Conservation (phyloP, 352 stramenopile genomes). For the Pythium biforme region DNA sequence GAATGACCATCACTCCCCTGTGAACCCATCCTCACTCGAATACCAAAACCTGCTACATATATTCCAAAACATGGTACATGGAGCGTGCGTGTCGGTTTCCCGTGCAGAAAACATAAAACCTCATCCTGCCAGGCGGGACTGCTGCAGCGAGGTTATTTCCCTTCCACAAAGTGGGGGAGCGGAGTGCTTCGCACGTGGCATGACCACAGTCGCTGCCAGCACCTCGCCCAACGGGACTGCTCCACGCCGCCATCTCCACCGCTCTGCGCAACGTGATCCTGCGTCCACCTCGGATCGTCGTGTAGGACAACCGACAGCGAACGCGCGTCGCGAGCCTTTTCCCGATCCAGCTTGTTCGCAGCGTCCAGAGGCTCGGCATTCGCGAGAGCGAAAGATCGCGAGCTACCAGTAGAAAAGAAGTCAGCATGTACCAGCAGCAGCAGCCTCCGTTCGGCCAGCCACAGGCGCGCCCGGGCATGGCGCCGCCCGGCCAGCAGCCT, state of each 20-base stretch:
- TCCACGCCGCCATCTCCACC: neutral
- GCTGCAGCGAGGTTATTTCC: constrained; percentile 10
- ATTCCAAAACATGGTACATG: constrained; percentile 8
- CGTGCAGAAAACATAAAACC: constrained; percentile 4
- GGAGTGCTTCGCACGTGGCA: constrained; percentile 19
- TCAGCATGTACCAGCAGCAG: constrained; percentile 25
- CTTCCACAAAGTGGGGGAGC: neutral
- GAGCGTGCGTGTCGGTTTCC: constrained; percentile 3
- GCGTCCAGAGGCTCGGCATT: too few species aligned
- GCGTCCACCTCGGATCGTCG: too few species aligned
- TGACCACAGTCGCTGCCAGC: constrained; percentile 9
- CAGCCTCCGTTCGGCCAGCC: constrained; percentile 24
- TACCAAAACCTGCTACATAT: neutral
- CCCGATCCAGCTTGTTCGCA: too few species aligned
- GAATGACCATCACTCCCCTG: constrained; percentile 10
- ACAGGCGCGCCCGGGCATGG: constrained; percentile 14
- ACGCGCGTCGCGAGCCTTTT: too few species aligned
- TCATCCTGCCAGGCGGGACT: too few species aligned
- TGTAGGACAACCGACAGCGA: too few species aligned
- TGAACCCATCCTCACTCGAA: constrained; percentile 4
- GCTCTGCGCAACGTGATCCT: too few species aligned
- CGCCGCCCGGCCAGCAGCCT: constrained; percentile 15
- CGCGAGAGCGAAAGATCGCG: neutral
- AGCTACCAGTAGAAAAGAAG: too few species aligned
- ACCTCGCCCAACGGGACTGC: neutral